Percentiles rank a stretch among this genome's conserved stretches.
phyloP scores from a whole-genome alignment of 2,329 filamentous ascomycete genomes.

The Trichoderma sp. region DNA sequence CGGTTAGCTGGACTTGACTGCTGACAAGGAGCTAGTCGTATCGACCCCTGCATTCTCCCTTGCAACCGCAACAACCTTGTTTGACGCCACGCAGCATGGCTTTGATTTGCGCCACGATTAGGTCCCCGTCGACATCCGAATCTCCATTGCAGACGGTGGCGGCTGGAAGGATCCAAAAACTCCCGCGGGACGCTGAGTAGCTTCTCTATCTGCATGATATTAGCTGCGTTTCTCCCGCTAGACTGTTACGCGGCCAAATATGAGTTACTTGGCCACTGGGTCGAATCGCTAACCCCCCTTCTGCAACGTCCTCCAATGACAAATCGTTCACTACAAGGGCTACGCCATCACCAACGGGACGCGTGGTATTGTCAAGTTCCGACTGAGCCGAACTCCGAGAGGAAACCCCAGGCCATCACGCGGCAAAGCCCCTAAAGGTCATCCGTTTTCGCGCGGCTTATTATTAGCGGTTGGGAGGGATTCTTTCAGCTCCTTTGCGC shows the following conservation, averaged over 20 bases:
- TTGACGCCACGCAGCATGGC: constrained; percentile 33
- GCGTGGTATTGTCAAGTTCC: constrained; percentile 14
- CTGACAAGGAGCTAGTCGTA: constrained; percentile 23
- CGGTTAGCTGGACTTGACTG: constrained; percentile 6
- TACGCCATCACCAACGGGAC: not conserved
- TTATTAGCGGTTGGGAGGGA: constrained; percentile 4
- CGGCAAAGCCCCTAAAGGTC: constrained; percentile 21
- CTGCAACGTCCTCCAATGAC: not conserved
- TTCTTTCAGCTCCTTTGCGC: constrained; percentile 25
- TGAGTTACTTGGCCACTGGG: not conserved
- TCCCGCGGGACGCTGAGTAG: not conserved
- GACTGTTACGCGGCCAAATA: not conserved
- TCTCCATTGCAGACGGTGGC: constrained; percentile 14
- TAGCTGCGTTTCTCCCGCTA: not conserved
- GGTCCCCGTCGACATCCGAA: constrained; percentile 24
- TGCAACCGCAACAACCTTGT: constrained; percentile 30
- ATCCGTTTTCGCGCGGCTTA: constrained; percentile 15
- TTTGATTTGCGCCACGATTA: constrained; percentile 28
- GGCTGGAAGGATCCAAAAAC: constrained; percentile 10
- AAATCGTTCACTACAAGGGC: not conserved
- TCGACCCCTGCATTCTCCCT: constrained; percentile 17
- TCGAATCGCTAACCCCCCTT: not conserved
- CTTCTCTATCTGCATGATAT: not conserved
- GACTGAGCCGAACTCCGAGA: constrained; percentile 27
- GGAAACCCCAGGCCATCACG: constrained; percentile 4